phyloP scores from a whole-genome alignment of 2,329 filamentous ascomycete genomes.

The Dothideomycetidae sp. region DNA sequence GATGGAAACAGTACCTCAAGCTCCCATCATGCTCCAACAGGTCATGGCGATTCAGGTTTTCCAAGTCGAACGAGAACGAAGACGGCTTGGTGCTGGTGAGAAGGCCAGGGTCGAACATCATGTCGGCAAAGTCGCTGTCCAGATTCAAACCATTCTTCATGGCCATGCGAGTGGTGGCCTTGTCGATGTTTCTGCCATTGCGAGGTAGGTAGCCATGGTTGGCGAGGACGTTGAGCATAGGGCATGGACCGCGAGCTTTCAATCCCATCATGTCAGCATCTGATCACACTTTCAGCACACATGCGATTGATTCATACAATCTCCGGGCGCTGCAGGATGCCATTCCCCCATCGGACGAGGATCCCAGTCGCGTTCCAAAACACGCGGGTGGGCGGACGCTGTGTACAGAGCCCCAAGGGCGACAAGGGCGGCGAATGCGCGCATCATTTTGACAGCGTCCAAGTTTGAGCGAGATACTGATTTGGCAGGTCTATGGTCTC shows the following conservation, averaged over 20 bases:
- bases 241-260: constrained; percentile 18
- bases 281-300: neutral
- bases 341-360: neutral
- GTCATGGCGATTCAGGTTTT: constrained; percentile 4
- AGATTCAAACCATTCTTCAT: constrained; percentile 9
- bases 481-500: no score
- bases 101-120: constrained; percentile 4
- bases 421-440: neutral
- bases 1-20: neutral
- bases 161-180: constrained; percentile 1
- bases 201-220: constrained; percentile 17
- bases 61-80: constrained; percentile 6
- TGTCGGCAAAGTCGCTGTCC: constrained; percentile 2
- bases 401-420: neutral
- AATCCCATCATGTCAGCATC: neutral
- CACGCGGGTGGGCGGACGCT: neutral
- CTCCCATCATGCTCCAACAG: constrained; percentile 5
- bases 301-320: neutral
- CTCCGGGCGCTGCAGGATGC: neutral
- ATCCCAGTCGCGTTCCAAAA: neutral
- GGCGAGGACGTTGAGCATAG: constrained; percentile 16
- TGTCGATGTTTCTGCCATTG: constrained; percentile 11
- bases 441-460: neutral
- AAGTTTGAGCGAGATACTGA: no score
- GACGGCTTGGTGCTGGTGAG: constrained; percentile 4